These are phyloP conservation scores for Lactarius quietus DNA, from an alignment of 768 basidiomycete genomes.

Conservation along the genomic window DNA sequence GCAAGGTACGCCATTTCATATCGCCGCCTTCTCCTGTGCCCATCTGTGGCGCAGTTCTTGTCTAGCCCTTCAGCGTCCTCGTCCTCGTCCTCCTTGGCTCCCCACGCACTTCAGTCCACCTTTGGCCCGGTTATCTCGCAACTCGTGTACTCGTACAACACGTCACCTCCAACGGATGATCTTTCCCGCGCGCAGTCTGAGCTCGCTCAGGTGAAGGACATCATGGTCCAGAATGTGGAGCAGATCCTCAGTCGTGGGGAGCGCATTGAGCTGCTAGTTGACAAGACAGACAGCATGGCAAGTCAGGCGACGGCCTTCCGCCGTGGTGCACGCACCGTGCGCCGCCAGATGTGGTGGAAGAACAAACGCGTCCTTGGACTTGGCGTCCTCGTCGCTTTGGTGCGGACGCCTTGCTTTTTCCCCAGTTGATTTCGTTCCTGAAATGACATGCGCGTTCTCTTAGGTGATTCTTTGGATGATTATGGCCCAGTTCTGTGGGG, in stretches of 20 bases:
- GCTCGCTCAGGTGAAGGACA: constrained; percentile 86
- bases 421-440: constrained; percentile 6
- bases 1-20: constrained; percentile 45
- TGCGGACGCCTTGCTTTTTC: constrained; percentile 36
- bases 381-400: constrained; percentile 65
- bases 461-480: constrained; percentile 80
- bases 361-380: constrained; percentile 68
- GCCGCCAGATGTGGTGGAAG: constrained; percentile 89
- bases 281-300: constrained; percentile 96
- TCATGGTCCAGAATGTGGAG: constrained; percentile 99
- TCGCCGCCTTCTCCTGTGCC: background rate
- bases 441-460: constrained; percentile 17
- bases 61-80: constrained; percentile 64
- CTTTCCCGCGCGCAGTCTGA: constrained; percentile 87
- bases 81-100: constrained; percentile 38
- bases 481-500: constrained; percentile 87
- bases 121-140: constrained; percentile 67
- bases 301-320: constrained; percentile 93
- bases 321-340: constrained; percentile 77
- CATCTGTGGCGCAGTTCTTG: constrained; percentile 45
- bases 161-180: constrained; percentile 82
- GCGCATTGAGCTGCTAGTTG: constrained; percentile 90
- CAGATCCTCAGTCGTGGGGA: constrained; percentile 93
- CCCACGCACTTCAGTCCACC: constrained; percentile 65
- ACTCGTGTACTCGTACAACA: constrained; percentile 87